A percentile compares a stretch with the other conserved stretches of the same genome.
phyloP scores from a whole-genome alignment of 2,329 filamentous ascomycete genomes.

The Onygenales sp. region DNA sequence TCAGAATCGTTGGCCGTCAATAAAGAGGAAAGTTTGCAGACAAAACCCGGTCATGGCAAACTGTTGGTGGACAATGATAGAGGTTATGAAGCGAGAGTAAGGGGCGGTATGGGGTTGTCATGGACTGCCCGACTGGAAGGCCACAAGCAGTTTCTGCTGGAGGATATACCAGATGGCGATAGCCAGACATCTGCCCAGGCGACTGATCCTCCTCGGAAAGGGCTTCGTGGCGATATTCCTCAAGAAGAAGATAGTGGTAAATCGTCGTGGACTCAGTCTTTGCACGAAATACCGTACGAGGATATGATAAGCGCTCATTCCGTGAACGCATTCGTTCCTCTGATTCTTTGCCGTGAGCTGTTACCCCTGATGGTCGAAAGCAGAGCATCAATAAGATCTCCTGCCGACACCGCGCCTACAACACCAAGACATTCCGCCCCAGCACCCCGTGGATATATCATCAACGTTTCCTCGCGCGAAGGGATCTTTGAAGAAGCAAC shows the following conservation, averaged over 20 bases:
- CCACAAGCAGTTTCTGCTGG: not conserved
- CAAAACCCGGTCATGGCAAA: not conserved
- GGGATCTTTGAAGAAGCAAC: constrained; percentile 22
- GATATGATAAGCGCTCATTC: constrained; percentile 29
- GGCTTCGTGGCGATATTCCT: constrained; percentile 4
- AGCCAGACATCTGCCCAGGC: not conserved
- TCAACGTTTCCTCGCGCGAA: constrained; percentile 29
- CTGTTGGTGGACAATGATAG: constrained; percentile 2
- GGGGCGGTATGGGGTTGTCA: constrained; percentile 10
- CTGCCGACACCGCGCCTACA: not conserved
- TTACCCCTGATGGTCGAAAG: constrained; percentile 19
- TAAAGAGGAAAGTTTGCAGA: constrained; percentile 14
- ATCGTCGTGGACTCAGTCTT: constrained; percentile 27
- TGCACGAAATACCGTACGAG: constrained; percentile 30
- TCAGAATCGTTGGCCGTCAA: constrained; percentile 21
- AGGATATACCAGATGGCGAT: not conserved
- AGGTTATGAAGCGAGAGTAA: constrained; percentile 10
- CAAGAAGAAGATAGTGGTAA: constrained; percentile 6
- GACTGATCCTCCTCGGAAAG: constrained; percentile 7
- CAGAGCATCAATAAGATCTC: not conserved
- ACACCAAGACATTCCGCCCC: not conserved
- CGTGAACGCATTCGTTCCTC: constrained; percentile 29
- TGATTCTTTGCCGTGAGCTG: constrained; percentile 30
- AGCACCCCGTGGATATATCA: constrained; percentile 17
- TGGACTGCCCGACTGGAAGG: constrained; percentile 12